Evolutionary conservation across 2,329 filamentous ascomycete species (phyloP), one percentile per base, ranked within the genome.

Genomic region (Elsinoe australis): DNA sequence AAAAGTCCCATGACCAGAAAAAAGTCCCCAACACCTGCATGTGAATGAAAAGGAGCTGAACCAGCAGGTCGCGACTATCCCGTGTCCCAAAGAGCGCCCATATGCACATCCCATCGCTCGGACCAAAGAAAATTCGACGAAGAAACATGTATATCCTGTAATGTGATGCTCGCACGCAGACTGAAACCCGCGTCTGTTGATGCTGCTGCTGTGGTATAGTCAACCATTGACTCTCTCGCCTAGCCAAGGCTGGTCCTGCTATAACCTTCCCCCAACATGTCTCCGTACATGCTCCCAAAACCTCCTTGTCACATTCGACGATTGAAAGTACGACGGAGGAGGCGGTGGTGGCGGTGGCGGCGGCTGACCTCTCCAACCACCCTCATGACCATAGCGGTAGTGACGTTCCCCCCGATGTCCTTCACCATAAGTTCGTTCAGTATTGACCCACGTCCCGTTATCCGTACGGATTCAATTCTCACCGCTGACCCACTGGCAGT

Each of bases 401-500:
- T 35, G 17, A 14, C 14, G n/a, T 2, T 36, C 14, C 33, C 9
- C 14, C 24, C 19, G 21, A n/a, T 18, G 14, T 7, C 17, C 10
- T 44, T n/a, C 24, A 14, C 24, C 26, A 32, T 44, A 32, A n/a
- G 14, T 26, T 17, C 32, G 9, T 8, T 15, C 39, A 9, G 10
- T 29, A 44, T 44, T 28, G 39, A 32, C 39, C 26, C 39, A 14
- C 39, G 39, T 44, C 39, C 39, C 39, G 39, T 44, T 44, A 9
- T 44, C 39, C 39, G 39, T 44, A 44, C 39, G 39, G 39, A 44
- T 44, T 44, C 39, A 44, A 21, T 44, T 44, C 28, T 49, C 35
- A 12, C 47, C 55, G 49, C 56, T 59, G 52, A 61, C 59, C 63
- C 63, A 66, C 53, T 65, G 61, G 41, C 63, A 66, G 47, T 66